phyloP scores from a whole-genome alignment of 345 rosid genomes.

The Erysimum cheiranthoides region DNA sequence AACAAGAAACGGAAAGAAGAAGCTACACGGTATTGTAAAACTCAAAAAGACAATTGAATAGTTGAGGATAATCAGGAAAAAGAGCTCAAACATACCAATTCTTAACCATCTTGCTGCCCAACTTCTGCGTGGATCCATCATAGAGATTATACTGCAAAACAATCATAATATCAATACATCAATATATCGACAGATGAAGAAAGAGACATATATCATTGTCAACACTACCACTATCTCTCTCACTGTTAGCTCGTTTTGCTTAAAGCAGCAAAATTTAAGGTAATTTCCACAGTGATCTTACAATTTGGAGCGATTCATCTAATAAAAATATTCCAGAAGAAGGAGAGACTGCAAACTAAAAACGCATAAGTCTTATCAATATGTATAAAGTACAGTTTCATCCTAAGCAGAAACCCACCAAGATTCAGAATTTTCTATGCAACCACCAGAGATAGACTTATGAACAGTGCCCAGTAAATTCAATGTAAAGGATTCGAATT shows the following conservation, averaged over 20 bases:
- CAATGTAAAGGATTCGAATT: not conserved
- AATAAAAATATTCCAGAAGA: not conserved
- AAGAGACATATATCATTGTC: not conserved
- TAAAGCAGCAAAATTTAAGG: constrained; percentile 25
- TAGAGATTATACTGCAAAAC: constrained; percentile 72
- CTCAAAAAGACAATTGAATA: not conserved
- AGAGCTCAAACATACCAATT: constrained; percentile 64
- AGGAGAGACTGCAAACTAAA: not conserved
- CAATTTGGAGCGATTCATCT: constrained; percentile 1
- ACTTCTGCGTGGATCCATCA: constrained; percentile 89
- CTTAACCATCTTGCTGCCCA: constrained; percentile 99
- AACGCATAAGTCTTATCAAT: constrained; percentile 3
- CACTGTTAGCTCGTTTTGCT: not conserved
- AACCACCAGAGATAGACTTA: constrained; percentile 11
- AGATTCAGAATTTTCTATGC: not conserved
- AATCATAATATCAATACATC: constrained; percentile 9
- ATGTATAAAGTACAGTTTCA: not conserved
- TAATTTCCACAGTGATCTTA: not conserved
- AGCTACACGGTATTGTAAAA: not conserved
- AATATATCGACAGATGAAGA: not conserved
- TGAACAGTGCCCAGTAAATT: not conserved
- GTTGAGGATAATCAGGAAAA: not conserved
- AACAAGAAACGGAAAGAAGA: constrained; percentile 16
- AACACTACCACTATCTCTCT: constrained; percentile 3
- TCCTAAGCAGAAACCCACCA: not conserved